Percentiles rank a stretch among this genome's conserved stretches.
Evolutionary conservation across 805 yeast genomes (phyloP).

Genomic region (Wickerhamiella musiphila): DNA sequence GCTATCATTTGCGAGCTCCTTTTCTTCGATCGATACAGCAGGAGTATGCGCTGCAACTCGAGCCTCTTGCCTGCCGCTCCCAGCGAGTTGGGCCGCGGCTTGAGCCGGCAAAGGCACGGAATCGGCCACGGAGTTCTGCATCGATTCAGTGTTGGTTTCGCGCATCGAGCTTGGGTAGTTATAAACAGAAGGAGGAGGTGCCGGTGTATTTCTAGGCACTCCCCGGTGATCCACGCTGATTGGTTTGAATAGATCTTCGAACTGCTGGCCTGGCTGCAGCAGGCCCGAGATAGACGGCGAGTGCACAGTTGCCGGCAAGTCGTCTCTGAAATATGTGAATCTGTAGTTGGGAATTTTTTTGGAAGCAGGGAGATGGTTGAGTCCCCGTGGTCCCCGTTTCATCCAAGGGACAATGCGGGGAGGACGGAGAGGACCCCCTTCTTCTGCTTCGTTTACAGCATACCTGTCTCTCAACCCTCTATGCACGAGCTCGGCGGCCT

Average conservation of each 20-base stretch:
- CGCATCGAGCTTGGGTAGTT: neutral
- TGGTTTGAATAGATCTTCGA: constrained; percentile 42
- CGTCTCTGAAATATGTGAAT: constrained; percentile 85
- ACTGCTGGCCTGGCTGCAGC: constrained; percentile 38
- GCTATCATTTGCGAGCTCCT: too few species aligned
- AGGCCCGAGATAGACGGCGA: constrained; percentile 77
- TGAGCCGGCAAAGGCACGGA: constrained; percentile 1
- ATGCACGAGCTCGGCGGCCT: constrained; percentile 14
- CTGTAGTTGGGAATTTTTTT: constrained; percentile 34
- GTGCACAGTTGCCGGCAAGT: constrained; percentile 74
- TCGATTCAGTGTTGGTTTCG: neutral
- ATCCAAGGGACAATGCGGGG: constrained; percentile 64
- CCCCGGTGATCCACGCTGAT: neutral
- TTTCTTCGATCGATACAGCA: too few species aligned
- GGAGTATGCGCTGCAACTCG: too few species aligned
- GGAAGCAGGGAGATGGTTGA: constrained; percentile 6
- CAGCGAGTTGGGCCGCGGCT: neutral
- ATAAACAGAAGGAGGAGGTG: constrained; percentile 1
- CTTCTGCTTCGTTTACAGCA: constrained; percentile 39
- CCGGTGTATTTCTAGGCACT: neutral
- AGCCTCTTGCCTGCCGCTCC: neutral
- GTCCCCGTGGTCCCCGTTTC: constrained; percentile 16
- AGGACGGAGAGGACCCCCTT: constrained; percentile 52
- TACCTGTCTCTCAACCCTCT: constrained; percentile 21
- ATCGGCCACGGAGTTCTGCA: neutral